Percentiles rank a stretch among this genome's conserved stretches.
phyloP scores from a whole-genome alignment of 2,329 filamentous ascomycete species.

The Apiospora arundinis region DNA sequence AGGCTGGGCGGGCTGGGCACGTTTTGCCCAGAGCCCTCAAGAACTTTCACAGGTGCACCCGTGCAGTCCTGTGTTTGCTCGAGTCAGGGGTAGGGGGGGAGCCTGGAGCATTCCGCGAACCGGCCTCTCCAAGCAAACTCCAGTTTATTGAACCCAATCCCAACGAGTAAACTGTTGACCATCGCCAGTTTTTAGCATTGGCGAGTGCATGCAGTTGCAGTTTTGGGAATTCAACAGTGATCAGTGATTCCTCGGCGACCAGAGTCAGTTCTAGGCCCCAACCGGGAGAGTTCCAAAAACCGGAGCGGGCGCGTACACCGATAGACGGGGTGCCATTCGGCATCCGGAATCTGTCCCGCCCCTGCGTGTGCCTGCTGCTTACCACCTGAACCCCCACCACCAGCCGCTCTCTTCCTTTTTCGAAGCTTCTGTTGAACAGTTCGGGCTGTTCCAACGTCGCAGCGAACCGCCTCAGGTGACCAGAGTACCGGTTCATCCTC shows the following conservation, averaged over 20 bases:
- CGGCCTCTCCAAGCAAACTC: neutral
- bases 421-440: no score
- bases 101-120: neutral
- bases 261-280: neutral
- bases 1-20: neutral
- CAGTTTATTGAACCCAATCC: constrained; percentile 4
- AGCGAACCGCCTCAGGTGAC: neutral
- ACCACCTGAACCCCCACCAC: neutral
- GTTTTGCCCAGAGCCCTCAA: neutral
- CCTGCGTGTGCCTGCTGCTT: neutral
- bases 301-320: constrained; percentile 17
- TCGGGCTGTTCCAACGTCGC: no score
- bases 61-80: neutral
- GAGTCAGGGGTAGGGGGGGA: constrained; percentile 6
- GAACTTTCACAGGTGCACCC: neutral
- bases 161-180: neutral
- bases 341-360: constrained; percentile 7
- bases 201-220: neutral
- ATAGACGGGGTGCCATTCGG: constrained; percentile 11
- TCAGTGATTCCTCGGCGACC: neutral
- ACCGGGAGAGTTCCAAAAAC: neutral
- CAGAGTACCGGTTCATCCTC: no score
- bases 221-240: neutral
- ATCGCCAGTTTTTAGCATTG: neutral
- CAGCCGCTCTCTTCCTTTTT: neutral